Percentiles rank a stretch among this genome's conserved stretches.
Conservation (phyloP, 2,329 filamentous ascomycete species). For the Trichoderma simmonsii region DNA sequence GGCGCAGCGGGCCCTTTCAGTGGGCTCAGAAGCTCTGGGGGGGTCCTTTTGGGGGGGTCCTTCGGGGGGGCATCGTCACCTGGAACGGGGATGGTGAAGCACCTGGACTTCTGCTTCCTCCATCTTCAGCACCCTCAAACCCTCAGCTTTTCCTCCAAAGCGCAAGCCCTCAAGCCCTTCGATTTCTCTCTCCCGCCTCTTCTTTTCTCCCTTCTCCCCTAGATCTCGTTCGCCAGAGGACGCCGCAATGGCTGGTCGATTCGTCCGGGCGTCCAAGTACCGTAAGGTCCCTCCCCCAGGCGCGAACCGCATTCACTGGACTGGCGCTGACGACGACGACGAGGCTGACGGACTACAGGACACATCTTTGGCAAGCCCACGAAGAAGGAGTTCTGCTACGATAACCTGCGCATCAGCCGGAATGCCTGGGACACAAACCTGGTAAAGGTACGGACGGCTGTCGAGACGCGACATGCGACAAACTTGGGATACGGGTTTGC, state of each 20-base stretch:
- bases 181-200: background rate
- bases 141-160: background rate
- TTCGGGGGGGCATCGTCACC: slow-evolving; percentile 15
- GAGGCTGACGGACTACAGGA: slow-evolving; percentile 54
- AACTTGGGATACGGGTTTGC: slow-evolving; percentile 4
- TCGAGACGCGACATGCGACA: background rate
- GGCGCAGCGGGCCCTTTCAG: slow-evolving; percentile 18
- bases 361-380: slow-evolving; percentile 97
- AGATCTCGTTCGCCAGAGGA: slow-evolving; percentile 21
- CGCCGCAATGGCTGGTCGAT: slow-evolving; percentile 57
- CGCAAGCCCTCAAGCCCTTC: background rate
- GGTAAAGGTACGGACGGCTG: slow-evolving; percentile 70
- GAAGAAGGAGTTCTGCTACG: slow-evolving; percentile 97
- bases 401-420: slow-evolving; percentile 93
- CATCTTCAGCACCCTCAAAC: background rate
- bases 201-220: slow-evolving; percentile 4
- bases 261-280: slow-evolving; percentile 67
- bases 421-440: slow-evolving; percentile 99
- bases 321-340: slow-evolving; percentile 11
- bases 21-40: slow-evolving; percentile 2
- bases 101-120: background rate
- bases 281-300: slow-evolving; percentile 48
- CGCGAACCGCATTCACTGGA: slow-evolving; percentile 14
- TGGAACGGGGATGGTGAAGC: background rate
- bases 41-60: background rate